Percentiles rank a stretch among this genome's conserved stretches.
phyloP scores from a whole-genome alignment of 169 alveolate genomes.

The Plasmodium sp. region DNA sequence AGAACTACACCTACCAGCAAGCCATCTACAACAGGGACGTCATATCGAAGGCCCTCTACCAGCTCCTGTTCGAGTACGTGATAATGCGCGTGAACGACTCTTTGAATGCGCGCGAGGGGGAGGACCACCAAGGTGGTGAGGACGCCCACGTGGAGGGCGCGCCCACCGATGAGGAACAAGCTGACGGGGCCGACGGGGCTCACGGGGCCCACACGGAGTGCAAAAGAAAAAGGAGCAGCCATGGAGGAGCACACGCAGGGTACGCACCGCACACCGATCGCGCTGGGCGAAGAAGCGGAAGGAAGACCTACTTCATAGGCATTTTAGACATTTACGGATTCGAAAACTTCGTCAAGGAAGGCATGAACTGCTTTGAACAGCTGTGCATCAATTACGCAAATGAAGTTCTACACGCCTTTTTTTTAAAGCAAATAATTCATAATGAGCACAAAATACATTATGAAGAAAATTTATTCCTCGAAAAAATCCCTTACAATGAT shows the following conservation, averaged over 20 bases:
- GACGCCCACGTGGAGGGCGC: not conserved
- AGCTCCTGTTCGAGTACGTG: constrained; percentile 78
- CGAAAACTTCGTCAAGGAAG: constrained; percentile 86
- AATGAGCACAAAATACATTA: constrained; percentile 86
- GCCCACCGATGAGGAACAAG: not conserved
- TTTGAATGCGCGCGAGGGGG: constrained; percentile 24
- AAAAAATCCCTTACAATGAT: constrained; percentile 77
- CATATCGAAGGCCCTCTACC: constrained; percentile 82
- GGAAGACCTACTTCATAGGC: constrained; percentile 78
- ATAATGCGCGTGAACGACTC: constrained; percentile 81
- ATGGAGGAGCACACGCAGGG: constrained; percentile 32
- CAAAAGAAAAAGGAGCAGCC: not conserved
- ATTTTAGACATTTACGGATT: constrained; percentile 90
- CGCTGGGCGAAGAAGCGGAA: not conserved
- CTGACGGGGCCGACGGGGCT: not conserved
- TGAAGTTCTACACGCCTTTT: constrained; percentile 89
- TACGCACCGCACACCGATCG: not conserved
- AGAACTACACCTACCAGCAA: constrained; percentile 77
- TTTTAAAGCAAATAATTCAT: constrained; percentile 88
- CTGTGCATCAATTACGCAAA: constrained; percentile 92
- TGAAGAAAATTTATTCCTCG: constrained; percentile 70
- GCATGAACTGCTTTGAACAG: constrained; percentile 89
- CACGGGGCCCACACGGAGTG: not conserved
- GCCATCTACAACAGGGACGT: constrained; percentile 81
- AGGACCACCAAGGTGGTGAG: not conserved